Base-by-base conservation (phyloP, 129 eudicot genomes). In the Kitagawia praeruptora region DNA sequence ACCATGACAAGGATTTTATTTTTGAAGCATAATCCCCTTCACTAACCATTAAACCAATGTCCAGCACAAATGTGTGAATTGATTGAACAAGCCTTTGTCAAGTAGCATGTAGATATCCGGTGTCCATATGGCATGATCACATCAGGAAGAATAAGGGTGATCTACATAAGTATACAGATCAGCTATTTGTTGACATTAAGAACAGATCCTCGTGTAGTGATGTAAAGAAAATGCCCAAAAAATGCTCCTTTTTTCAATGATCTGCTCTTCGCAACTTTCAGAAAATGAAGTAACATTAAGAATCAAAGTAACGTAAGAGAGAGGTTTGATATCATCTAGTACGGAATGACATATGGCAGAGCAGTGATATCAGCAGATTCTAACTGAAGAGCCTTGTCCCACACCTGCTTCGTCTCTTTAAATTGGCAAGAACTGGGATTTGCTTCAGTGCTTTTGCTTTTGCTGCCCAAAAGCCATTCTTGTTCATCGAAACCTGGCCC, bases 321-420 rank as follows among this genome's bases (percentile, higher is more conserved):
- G 41, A n/a, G 15, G 38, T 73, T 40, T 73, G 31, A 19, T 21
- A 23, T 67, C 77, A 37, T 13, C 81, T 84, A 88, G 81, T 81
- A 86, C 13, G 87, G 92, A 75, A 86, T 82, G 48, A 88, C 92
- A 80, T 88, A 88, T 3, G 92, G 92, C 76, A 88, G 81, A 23
- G 85, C 89, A 73, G 47, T 74, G 19, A 88, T 63, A 79, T 88
- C 89, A 28, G 82, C 87, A 76, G 85, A 82, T 58, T 85, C 89
- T 27, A 84, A 4, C 53, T 39, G 77, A 51, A 85, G 53, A 23
- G 89, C 87, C 75, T 83, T 85, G n/a, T 87, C 89, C 92, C 92
- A 85, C n/a, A 88, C 92, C 77, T 75, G 71, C 77, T 83, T 70
- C 4, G 66, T 37, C 74, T 53, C 77, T 49, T 77, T 81, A 45